Conservation (phyloP, 139 green algal genomes). For the Bryopsis sp. region DNA sequence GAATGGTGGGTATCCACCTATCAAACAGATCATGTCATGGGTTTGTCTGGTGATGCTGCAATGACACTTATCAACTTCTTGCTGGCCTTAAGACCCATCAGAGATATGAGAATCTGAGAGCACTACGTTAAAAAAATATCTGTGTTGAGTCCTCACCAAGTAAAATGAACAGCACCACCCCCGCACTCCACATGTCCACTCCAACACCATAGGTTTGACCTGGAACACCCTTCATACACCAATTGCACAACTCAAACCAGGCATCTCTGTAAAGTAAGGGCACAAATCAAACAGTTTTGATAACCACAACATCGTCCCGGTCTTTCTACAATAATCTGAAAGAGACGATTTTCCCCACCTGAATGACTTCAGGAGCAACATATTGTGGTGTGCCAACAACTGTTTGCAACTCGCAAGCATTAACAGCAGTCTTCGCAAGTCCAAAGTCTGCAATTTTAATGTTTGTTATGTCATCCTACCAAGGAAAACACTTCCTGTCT, state of each 20-base stretch:
- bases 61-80: no score
- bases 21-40: no score
- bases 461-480: conserved; percentile 53
- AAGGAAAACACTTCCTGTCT: conserved; percentile 11
- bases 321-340: no score
- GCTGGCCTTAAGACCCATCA: no score
- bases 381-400: conserved; percentile 73
- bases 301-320: no score
- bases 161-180: conserved; percentile 42
- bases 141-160: conserved; percentile 53
- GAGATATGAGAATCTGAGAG: no score
- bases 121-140: no score
- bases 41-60: no score
- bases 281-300: no score
- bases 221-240: not conserved
- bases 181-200: conserved; percentile 48
- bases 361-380: conserved; percentile 16
- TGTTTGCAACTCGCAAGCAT: conserved; percentile 50
- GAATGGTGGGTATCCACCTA: conserved; percentile 86
- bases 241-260: not conserved
- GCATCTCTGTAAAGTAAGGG: not conserved
- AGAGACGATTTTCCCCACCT: no score
- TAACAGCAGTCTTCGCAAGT: conserved; percentile 56
- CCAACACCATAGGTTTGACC: conserved; percentile 21
- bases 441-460: conserved; percentile 82